Base-by-base conservation (phyloP, 164 flowering plant species). In the Tetracentron sinense region DNA sequence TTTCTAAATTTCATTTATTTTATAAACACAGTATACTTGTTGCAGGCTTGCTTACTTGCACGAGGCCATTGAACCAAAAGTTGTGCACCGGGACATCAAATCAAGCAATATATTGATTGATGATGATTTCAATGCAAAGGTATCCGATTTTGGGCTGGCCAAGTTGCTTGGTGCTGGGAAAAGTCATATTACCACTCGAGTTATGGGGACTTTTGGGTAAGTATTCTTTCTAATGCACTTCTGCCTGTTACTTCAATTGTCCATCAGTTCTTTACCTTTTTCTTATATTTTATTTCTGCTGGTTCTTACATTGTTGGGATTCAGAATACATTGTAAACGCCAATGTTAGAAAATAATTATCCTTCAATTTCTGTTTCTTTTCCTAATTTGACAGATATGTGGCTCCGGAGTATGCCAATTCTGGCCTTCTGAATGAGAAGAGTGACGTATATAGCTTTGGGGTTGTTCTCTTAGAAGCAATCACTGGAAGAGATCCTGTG, bases 141-240 rank as follows among this genome's bases (percentile, higher is more conserved):
- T 86, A 47, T 86, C 92, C 66, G 92, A 86, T 72, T 86, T 87
- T 72, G 92, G 92, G 42, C 68, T 87, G 55, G 92, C 92, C 52
- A 87, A 87, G 72, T 79, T 87, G 65, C 81, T 87, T 51, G 92
- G 89, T 75, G 85, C 86, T 47, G 89, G 89, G 47, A 80, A 78
- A 72, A 87, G 85, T 74, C 88, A 87, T 71, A 82, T 87, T 63
- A 87, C 92, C 7, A 87, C 92, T 58, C 79, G 92, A 56, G 92
- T 86, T n/a, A 86, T 86, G 92, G 92, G 92, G 52, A 86, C 92
- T 6, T 86, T 84, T 69, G 92, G 92, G 92, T 87, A 66, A 70
- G 76, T 62, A 25, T n/a, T 62, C 26, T 54, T 23, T 8, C 28
- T 47, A 26, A 20, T 22, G 20, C 21, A 28, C 23, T 1, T 21